phyloP scores from a whole-genome alignment of 352 stramenopile genomes.

The Globisporangium yorkense region DNA sequence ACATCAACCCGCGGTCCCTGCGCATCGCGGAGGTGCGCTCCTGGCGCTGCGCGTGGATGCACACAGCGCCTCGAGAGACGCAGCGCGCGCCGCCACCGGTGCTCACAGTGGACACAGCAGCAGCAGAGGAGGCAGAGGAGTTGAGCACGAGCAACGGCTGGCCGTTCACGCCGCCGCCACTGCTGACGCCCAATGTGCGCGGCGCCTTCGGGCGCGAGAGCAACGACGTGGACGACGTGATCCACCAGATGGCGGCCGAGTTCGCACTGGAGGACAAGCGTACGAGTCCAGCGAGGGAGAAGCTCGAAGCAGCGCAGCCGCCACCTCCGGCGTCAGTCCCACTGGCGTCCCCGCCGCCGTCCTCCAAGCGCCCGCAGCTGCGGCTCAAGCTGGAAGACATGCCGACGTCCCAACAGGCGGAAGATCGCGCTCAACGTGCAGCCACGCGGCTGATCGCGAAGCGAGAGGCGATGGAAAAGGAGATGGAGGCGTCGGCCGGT shows the following conservation, averaged over 20 bases:
- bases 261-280: slow-evolving; percentile 51
- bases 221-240: slow-evolving; percentile 34
- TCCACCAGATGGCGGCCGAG: slow-evolving; percentile 29
- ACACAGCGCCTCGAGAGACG: slow-evolving; percentile 24
- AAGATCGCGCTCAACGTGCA: slow-evolving; percentile 69
- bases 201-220: not conserved
- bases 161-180: slow-evolving; percentile 6
- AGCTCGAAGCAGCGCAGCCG: too few relatives aligned
- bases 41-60: slow-evolving; percentile 75
- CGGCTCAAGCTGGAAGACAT: slow-evolving; percentile 83
- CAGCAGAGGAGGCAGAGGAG: not conserved
- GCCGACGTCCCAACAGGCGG: slow-evolving; percentile 80
- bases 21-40: slow-evolving; percentile 79
- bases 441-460: slow-evolving; percentile 69
- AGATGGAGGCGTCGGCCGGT: slow-evolving; percentile 25
- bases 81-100: not conserved
- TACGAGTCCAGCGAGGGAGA: not conserved
- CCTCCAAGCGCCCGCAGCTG: slow-evolving; percentile 51
- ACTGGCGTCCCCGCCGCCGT: slow-evolving; percentile 8
- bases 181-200: not conserved
- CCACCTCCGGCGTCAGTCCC: not conserved
- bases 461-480: slow-evolving; percentile 64
- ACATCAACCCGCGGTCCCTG: slow-evolving; percentile 73
- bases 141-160: not conserved
- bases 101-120: not conserved